Conservation (phyloP, 2,329 filamentous ascomycete species). For the Colletotrichum liaoningense region DNA sequence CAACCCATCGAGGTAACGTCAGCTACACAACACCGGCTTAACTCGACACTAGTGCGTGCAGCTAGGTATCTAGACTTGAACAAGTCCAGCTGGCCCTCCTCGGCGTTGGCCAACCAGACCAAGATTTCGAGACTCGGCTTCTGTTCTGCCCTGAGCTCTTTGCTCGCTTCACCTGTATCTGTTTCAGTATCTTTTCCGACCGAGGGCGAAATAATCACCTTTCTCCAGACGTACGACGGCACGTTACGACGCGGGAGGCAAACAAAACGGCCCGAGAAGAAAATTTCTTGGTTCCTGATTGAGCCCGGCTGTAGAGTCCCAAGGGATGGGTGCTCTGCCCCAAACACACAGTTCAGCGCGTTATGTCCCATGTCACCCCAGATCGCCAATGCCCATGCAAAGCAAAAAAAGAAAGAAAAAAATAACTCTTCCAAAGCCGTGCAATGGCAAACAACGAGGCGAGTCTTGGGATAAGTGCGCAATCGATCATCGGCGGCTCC, state of each 20-base stretch:
- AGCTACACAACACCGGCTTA: not conserved
- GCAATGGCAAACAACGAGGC: not conserved
- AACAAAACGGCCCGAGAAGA: not conserved
- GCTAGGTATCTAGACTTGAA: not conserved
- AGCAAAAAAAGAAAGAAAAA: not conserved
- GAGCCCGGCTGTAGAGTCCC: not conserved
- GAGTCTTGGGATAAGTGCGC: not conserved
- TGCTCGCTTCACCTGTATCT: not conserved
- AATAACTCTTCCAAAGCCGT: not conserved
- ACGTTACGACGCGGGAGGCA: not conserved
- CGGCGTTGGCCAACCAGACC: not conserved
- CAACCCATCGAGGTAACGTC: not conserved
- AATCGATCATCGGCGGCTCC: not conserved
- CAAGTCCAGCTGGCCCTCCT: not conserved
- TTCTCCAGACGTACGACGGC: not conserved
- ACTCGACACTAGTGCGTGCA: slow-evolving; percentile 1
- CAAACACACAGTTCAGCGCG: not conserved
- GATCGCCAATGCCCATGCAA: not conserved
- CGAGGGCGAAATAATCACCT: not conserved
- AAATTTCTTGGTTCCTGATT: not conserved
- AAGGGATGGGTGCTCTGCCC: not conserved
- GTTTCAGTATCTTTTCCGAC: not conserved
- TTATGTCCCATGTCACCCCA: not conserved
- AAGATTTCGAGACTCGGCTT: not conserved
- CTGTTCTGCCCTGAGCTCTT: not conserved